Evolutionary conservation across 2,329 filamentous ascomycete genomes (phyloP), one percentile per base, ranked within the genome.

Genomic region (Plectosphaerella sp.): DNA sequence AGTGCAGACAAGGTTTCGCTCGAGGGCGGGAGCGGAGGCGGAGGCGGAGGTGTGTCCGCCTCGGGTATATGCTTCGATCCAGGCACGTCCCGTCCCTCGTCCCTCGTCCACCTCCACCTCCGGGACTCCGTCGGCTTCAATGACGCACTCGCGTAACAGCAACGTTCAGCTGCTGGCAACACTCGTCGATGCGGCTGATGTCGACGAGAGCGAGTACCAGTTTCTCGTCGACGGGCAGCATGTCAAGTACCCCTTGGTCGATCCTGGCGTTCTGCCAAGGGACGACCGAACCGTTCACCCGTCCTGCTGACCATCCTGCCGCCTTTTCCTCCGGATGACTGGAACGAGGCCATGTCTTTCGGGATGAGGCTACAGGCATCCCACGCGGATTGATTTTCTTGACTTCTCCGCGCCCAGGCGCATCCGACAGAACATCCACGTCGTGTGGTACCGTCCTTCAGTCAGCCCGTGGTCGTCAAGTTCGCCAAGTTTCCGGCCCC

Each of bases 91-190:
- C 28, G 22, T 22, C 22, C 22, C 22, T 22, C 22, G 22, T 22
- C 22, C 22, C 22, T 22, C 22, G 22, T 3, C 22, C 22, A 22
- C 22, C 22, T 22, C 22, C 22, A 22, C 22, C 22, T 22, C 22
- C 22, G 22, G 22, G 22, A 22, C 3, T 22, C 22, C 22, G 22
- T 22, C 22, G 22, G 22, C 22, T 22, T 22, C 28, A 33, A 33
- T 33, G 28, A 33, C 28, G 8, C 11, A 9, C 28, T 10, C 28
- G 28, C 28, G 28, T 33, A 61, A 62, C 45, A 41, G 51, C 54
- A 66, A 62, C 41, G 50, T 66, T 28, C 50, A 52, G 33, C 57
- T 66, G 51, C 59, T 64, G 37, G 60, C 61, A 47, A 61, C 57
- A 49, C 57, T 62, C 14, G 35, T 64, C 18, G 61, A 66, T 39